Percentiles rank a stretch among this genome's conserved stretches.
Evolutionary conservation across 768 basidiomycete genomes (phyloP).

Genomic region (Omphalotus guepiniiformis): DNA sequence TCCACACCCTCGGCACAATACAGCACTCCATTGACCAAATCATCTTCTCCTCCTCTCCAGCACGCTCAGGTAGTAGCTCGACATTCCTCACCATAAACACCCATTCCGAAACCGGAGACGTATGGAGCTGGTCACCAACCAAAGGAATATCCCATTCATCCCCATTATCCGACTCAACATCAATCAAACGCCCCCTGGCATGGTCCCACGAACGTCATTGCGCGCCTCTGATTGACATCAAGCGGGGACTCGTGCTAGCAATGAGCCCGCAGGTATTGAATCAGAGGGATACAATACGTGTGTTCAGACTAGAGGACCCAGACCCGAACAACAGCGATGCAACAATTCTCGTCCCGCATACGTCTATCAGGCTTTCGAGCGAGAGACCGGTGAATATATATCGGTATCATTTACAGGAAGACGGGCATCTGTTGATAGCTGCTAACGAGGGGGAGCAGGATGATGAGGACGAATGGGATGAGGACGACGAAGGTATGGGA

Average conservation of each 20-base stretch:
- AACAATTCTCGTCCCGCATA: not conserved
- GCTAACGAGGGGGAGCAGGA: not conserved
- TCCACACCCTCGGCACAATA: too few relatives aligned
- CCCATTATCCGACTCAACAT: not conserved
- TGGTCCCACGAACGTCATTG: not conserved
- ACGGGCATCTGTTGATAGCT: not conserved
- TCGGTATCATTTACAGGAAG: not conserved
- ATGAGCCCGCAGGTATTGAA: not conserved
- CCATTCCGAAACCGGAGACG: too few relatives aligned
- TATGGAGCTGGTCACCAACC: too few relatives aligned
- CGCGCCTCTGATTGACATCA: not conserved
- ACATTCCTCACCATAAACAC: too few relatives aligned
- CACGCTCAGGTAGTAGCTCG: too few relatives aligned
- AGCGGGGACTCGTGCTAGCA: not conserved
- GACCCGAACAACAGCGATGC: too few relatives aligned
- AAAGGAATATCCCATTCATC: not conserved
- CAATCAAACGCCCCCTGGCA: not conserved
- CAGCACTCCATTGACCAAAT: too few relatives aligned
- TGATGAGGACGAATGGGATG: not conserved
- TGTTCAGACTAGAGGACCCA: not conserved
- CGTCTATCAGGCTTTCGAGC: not conserved
- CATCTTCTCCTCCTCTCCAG: too few relatives aligned
- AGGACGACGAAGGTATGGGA: not conserved
- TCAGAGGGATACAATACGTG: not conserved
- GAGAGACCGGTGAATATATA: not conserved